A percentile compares a stretch with the other conserved stretches of the same genome.
phyloP scores from a whole-genome alignment of 1,284 basidiomycete species.

The Moniliella sp. region DNA sequence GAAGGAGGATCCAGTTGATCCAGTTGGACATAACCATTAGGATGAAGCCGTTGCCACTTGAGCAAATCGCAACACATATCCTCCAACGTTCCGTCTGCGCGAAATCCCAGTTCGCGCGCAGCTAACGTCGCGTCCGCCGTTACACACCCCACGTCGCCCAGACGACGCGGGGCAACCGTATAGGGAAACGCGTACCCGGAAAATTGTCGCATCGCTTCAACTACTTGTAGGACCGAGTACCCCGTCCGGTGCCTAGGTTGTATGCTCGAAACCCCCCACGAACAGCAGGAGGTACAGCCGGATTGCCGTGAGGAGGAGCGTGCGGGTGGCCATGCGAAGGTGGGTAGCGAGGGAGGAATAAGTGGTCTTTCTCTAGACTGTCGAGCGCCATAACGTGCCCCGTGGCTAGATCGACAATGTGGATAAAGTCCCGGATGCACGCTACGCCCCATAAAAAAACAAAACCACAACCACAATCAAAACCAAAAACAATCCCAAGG shows the following conservation, averaged over 20 bases:
- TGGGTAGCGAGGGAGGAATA: too few relatives aligned
- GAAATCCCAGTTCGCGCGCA: conserved; percentile 80
- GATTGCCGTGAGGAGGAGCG: conserved; percentile 7
- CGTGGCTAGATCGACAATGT: conserved; percentile 77
- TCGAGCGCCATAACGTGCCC: conserved; percentile 83
- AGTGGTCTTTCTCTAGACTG: conserved; percentile 50
- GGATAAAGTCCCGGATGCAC: conserved; percentile 66
- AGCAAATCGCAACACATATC: conserved; percentile 24
- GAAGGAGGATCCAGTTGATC: too few relatives aligned
- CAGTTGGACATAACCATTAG: conserved; percentile 30
- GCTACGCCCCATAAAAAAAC: conserved; percentile 1
- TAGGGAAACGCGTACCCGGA: conserved; percentile 58
- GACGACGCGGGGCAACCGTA: conserved; percentile 62
- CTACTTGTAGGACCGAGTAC: conserved; percentile 80
- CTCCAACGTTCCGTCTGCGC: conserved; percentile 41
- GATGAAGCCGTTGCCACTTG: conserved; percentile 36
- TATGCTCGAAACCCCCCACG: conserved; percentile 60
- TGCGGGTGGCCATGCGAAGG: too few relatives aligned
- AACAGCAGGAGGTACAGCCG: conserved; percentile 26
- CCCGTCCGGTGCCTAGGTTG: conserved; percentile 82
- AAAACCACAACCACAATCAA: too few relatives aligned
- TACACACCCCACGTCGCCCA: conserved; percentile 85
- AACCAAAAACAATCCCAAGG: too few relatives aligned
- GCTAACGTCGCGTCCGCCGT: conserved; percentile 81
- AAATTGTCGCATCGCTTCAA: conserved; percentile 81